Base-by-base conservation (phyloP, 2,329 filamentous ascomycete species). In the Basipetospora chlamydospora region DNA sequence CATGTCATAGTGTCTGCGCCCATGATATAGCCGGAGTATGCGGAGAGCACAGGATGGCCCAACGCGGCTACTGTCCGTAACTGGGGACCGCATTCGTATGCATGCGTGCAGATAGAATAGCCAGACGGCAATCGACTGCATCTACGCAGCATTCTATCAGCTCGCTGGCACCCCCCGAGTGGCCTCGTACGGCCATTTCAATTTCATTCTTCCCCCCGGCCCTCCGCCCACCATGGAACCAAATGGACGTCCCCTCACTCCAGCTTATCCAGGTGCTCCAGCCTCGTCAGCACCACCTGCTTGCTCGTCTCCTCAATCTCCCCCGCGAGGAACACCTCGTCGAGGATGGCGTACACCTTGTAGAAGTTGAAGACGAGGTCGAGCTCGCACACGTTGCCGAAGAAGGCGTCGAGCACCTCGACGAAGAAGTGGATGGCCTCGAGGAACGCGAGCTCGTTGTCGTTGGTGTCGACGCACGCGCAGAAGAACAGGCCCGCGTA, bases 381-480 rank as follows among this genome's bases (percentile, higher is more conserved):
- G 56, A 98, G 68, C 66, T 98, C 90, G 64, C 90, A 98, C 41
- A 98, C 90, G 58, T 98, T 98, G 46, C 90, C 90, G 58, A 98
- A 98, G 63, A 98, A 98, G 52, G 87, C 78, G 67, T 98, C 90
- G 50, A 98, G 71, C 43, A 98, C 90, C 65, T 98, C 90, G 49
- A 98, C 90, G 53, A 98, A 98, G 67, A 98, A 98, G 62, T 98
- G 90, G 52, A 98, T 95, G 6, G 87, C 90, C 62, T 98, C 90
- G 41, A 98, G 71, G 53, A 86, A 96, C 18, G 90, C 88, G 42
- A 98, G 68, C 66, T 98, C 90, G 61, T 96, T 98, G 60, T 98
- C 90, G 59, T 95, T 96, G 35, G 88, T 92, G 61, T 98, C 90
- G 55, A 98, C 90, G 60, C 90, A 96, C 37, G 87, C 92, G 67